Evolutionary conservation across 2,329 filamentous ascomycete species (phyloP), one percentile per base, ranked within the genome.

Genomic region (Alternaria arbusti): DNA sequence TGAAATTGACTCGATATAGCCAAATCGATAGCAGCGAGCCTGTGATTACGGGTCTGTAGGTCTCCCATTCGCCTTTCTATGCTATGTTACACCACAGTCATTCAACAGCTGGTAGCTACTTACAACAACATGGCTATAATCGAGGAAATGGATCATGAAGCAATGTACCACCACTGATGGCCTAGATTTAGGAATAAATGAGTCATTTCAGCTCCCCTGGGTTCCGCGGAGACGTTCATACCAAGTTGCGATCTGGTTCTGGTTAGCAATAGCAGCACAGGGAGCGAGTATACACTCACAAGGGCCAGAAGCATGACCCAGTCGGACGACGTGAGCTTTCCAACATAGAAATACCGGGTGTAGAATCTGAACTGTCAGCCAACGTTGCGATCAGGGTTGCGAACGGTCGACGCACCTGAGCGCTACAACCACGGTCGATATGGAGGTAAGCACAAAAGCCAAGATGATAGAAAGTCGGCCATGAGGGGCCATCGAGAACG

Each of bases 1-100:
- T 72, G 55, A 75, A 77, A 56, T 57, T 69, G 2, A 78, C 28
- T 20, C 76, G 70, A 59, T 78, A 77, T 10, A 75, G 67, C 73
- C 73, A 78, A 11, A 72, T 65, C 4, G 57, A 67, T 4, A 77
- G 64, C 2, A 75, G 59, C 3, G 57, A 44, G 15, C 67, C 66
- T 2, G 26, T 57, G 5, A 69, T 61, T 17, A 72, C 57, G 10
- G 51, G 32, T 13, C 58, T 52, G 25, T 64, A 71, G 1, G 57
- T 55, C 4, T 70, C 62, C 51, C 25, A 15, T 12, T n/a, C 6
- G 20, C 22, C 20, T 8, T 5, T 11, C 60, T 63, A 30, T 23
- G 5, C 3, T 10, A 22, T 44, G 30, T 63, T 40, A 63, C 56
- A 17, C 22, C 36, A n/a, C 8, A 12, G 13, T 13, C 20, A 3